A percentile compares a stretch with the other conserved stretches of the same genome.
Evolutionary conservation across 345 rosid genomes (phyloP).

Genomic region (Carallia pectinifolia): DNA sequence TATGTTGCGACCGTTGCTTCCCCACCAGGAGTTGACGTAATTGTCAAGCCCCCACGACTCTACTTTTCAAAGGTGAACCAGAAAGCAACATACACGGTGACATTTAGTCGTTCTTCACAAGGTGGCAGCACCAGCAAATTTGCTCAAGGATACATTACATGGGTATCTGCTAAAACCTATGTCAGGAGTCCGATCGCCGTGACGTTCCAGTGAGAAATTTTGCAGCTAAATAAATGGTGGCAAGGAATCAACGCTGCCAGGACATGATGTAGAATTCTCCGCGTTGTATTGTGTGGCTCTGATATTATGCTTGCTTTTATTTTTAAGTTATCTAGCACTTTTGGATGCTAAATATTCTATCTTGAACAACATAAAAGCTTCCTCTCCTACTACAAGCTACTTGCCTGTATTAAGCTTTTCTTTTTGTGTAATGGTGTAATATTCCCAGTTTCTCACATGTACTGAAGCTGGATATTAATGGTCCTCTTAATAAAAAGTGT

Average conservation of each 20-base stretch:
- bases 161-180: slow-evolving; percentile 32
- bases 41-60: slow-evolving; percentile 35
- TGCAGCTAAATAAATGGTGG: neutral
- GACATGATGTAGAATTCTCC: neutral
- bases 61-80: slow-evolving; percentile 35
- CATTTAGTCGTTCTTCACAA: slow-evolving; percentile 19
- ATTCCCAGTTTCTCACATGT: too few species aligned
- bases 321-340: too few species aligned
- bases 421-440: too few species aligned
- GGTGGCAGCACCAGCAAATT: slow-evolving; percentile 11
- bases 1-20: slow-evolving; percentile 25
- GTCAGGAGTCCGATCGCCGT: slow-evolving; percentile 47
- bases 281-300: neutral
- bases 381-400: too few species aligned
- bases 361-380: too few species aligned
- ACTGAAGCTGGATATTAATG: too few species aligned
- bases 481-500: too few species aligned
- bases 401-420: too few species aligned
- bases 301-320: too few species aligned
- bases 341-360: too few species aligned
- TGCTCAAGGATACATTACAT: slow-evolving; percentile 39
- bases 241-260: neutral
- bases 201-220: slow-evolving; percentile 22
- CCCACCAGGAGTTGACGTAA: slow-evolving; percentile 34
- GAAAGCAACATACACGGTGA: slow-evolving; percentile 37